Percentiles rank a stretch among this genome's conserved stretches.
Evolutionary conservation across 345 rosid species (phyloP).

Genomic region (Bretschneidera sinensis): DNA sequence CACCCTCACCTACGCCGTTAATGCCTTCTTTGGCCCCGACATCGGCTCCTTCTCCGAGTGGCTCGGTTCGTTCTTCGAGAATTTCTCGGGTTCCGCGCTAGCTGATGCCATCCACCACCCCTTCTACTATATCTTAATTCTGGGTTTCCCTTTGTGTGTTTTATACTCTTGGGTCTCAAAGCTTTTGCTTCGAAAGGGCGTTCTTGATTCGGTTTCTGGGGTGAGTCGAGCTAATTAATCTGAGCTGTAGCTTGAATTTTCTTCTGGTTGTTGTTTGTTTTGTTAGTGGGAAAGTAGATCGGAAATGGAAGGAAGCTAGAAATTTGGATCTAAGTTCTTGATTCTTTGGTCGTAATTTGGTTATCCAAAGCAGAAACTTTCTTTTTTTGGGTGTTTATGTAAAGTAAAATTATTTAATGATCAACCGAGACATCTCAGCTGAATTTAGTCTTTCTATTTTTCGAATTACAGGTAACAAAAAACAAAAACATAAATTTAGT

Average conservation of each 20-base stretch:
- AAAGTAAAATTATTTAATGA: too few relatives aligned
- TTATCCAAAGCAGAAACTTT: too few relatives aligned
- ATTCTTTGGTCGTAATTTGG: too few relatives aligned
- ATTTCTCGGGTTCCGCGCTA: conserved; percentile 30
- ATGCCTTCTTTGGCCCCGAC: conserved; percentile 78
- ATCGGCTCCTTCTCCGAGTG: conserved; percentile 71
- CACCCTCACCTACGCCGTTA: conserved; percentile 48
- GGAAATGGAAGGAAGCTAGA: background rate
- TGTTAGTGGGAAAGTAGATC: background rate
- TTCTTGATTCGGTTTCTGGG: conserved; percentile 56
- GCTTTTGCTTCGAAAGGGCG: conserved; percentile 30
- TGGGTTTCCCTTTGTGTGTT: conserved; percentile 49
- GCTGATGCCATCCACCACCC: conserved; percentile 57
- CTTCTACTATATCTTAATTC: conserved; percentile 41
- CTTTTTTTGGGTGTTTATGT: too few relatives aligned
- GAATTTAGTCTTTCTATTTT: too few relatives aligned
- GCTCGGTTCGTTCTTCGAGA: conserved; percentile 40
- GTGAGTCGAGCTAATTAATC: conserved; percentile 28
- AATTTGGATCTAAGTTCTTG: background rate
- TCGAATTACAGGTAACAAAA: too few relatives aligned
- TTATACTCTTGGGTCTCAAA: conserved; percentile 48
- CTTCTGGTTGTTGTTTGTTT: background rate
- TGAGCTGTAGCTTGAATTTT: background rate
- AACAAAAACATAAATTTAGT: too few relatives aligned
- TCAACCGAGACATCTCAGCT: too few relatives aligned